A percentile compares a stretch with the other conserved stretches of the same genome.
Conservation (phyloP, 176 grass and related monocot species). For the Rhipidocladum racemiflorum region DNA sequence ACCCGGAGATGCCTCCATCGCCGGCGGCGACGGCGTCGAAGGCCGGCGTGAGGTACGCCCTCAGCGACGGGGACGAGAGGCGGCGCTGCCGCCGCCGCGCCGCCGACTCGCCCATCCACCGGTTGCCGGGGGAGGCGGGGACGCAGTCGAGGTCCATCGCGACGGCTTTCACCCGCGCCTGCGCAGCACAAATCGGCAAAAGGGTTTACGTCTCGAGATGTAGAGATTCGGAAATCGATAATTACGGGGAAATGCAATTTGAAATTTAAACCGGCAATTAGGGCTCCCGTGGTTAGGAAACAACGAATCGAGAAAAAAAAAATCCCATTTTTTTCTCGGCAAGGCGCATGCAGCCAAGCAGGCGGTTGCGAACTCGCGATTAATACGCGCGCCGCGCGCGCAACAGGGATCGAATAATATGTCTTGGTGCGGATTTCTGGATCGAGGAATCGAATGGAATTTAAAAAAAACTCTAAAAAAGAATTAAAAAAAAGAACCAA, state of each 20-base stretch:
- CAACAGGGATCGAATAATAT: neutral
- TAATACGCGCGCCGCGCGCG: neutral
- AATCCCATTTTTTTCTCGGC: neutral
- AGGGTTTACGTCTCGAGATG: neutral
- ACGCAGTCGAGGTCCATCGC: slow-evolving; percentile 44
- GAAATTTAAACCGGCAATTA: neutral
- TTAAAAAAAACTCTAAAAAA: neutral
- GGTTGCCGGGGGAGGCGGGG: slow-evolving; percentile 32
- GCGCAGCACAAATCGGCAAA: neutral
- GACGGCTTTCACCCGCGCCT: neutral
- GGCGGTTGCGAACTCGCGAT: slow-evolving; percentile 1
- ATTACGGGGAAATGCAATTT: slow-evolving; percentile 2
- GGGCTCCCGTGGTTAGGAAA: neutral
- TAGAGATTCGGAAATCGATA: slow-evolving; percentile 15
- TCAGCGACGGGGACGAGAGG: slow-evolving; percentile 39
- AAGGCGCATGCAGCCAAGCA: neutral
- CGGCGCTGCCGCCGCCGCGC: slow-evolving; percentile 41
- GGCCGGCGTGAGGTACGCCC: slow-evolving; percentile 45
- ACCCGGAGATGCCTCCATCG: neutral
- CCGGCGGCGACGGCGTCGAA: slow-evolving; percentile 44
- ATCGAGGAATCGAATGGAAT: neutral
- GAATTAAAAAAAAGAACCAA: neutral
- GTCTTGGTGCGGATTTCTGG: neutral
- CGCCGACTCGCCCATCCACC: slow-evolving; percentile 31
- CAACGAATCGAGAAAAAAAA: neutral